Evolutionary conservation across 164 flowering plant species (phyloP), one percentile per base, ranked within the genome.

Genomic region (Berberis vulgaris): DNA sequence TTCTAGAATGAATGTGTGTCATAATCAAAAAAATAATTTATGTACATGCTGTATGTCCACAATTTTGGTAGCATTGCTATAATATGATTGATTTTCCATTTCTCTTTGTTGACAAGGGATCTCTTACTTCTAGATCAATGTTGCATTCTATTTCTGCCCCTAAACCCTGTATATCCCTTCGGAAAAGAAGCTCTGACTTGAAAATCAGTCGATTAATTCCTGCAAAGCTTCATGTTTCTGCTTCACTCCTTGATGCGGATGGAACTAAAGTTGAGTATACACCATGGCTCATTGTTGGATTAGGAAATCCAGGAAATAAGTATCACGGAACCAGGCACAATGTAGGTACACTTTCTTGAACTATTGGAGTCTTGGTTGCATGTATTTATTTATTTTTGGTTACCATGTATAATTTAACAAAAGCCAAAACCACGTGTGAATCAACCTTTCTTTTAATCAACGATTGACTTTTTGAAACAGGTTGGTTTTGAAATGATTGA

Each of bases 401-500:
- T 57, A 57, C 44, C 45, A 6, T 57, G 9, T 7, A 57, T 41
- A 57, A 41, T 41, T 57, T 26, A 26, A 26, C 26, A 26, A 26
- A 26, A 26, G 26, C 26, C 26, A 26, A 26, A 26, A 26, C 26
- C 60, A 4, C 41, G 55, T 41, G 40, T 57, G 42, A 57, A 26
- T 26, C 26, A 26, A 26, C 26, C 26, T 26, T 26, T 26, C 62
- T 62, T 10, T 38, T 45, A 9, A 13, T 43, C 57, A 43, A 45
- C 50, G 43, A 57, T 6, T 59, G 39, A 7, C 26, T 63, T 52
- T 50, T 3, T 13, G 39, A 39, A 43, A 42, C 75, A 94, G 97
- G 89, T 94, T 77, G 99, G 97, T 43, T 94, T 94, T 82, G 99
- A 94, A 79, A 91, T 94, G 97, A 86, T 94, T 73, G 97, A 94